Evolutionary conservation across 2,329 filamentous ascomycete genomes (phyloP), one percentile per base, ranked within the genome.

Genomic region (Colletotrichum lentis): DNA sequence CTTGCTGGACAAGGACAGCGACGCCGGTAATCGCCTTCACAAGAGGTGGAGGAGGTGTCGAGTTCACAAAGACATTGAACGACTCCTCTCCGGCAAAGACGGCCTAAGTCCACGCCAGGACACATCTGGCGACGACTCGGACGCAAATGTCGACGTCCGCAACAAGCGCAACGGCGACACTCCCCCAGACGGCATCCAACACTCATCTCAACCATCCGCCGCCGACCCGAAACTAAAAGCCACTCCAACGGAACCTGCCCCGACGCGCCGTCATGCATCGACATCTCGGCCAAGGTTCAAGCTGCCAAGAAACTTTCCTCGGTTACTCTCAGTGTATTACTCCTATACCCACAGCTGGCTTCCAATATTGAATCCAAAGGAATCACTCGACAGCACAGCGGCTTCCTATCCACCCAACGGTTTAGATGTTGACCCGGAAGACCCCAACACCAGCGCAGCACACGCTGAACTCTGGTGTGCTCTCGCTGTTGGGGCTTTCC

Each of bases 291-390:
- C 59, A 55, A 60, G 64, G 12, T 57, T 72, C 18, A 78, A 73
- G 47, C 78, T 91, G 0, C 88, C 84, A 18, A 73, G 76, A 18
- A 84, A 86, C 73, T 86, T 84, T 74, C 88, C 83, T 80, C 81
- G 84, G 2, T 82, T 94, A 4, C 79, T 94, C 46, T 90, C 93
- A 71, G 83, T 91, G 5, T 94, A 93, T 75, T 91, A 92, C 68
- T 86, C 90, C 1, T 92, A 92, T 72, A 92, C 89, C 0, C 90
- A 94, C 75, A 88, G 86, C 61, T 94, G 91, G 91, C 83, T 94
- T 31, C 91, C 91, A 0, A 88, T 94, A 31, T 81, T 90, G 12
- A 89, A 93, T 70, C 14, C 55, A 24, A 90, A 89, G 70, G 85
- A 90, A 56, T 83, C 85, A 49, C 80, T 92, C 5, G 79, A 90